Percentiles rank a stretch among this genome's conserved stretches.
These are phyloP conservation scores for Prunus mongolica DNA, from an alignment of 306 rosid genomes.

Conservation along the genomic window DNA sequence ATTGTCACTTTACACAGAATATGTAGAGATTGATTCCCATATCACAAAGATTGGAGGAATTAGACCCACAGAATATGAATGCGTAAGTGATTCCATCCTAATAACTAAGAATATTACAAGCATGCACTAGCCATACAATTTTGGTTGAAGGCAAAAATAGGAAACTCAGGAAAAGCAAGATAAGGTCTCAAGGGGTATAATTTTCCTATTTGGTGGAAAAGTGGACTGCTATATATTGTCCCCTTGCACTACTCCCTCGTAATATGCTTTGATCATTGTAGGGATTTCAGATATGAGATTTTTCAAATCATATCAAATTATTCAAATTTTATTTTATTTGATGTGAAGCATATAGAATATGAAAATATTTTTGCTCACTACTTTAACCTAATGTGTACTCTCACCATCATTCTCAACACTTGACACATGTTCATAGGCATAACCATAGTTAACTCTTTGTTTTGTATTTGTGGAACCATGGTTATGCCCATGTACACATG, in stretches of 20 bases:
- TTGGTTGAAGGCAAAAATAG: not conserved
- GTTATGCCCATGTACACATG: too few relatives aligned
- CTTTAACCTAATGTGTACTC: too few relatives aligned
- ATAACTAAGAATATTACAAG: constrained; percentile 6
- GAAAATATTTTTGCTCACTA: too few relatives aligned
- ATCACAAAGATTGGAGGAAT: constrained; percentile 13
- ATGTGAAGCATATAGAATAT: too few relatives aligned
- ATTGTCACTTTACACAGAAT: constrained; percentile 17
- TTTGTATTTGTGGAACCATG: too few relatives aligned
- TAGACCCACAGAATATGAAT: constrained; percentile 10
- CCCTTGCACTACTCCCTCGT: not conserved
- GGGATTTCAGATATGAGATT: not conserved
- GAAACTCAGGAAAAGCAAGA: not conserved
- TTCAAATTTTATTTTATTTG: not conserved
- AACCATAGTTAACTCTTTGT: too few relatives aligned
- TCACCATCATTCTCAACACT: too few relatives aligned
- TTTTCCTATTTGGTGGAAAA: not conserved
- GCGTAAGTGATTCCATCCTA: not conserved
- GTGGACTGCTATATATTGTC: not conserved
- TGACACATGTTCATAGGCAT: too few relatives aligned
- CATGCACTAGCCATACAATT: not conserved
- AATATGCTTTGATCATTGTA: not conserved
- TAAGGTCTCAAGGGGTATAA: not conserved
- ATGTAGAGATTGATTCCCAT: constrained; percentile 13
- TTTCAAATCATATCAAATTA: not conserved